phyloP scores from a whole-genome alignment of 164 flowering plant genomes.

The Tetrastigma voinierianum region DNA sequence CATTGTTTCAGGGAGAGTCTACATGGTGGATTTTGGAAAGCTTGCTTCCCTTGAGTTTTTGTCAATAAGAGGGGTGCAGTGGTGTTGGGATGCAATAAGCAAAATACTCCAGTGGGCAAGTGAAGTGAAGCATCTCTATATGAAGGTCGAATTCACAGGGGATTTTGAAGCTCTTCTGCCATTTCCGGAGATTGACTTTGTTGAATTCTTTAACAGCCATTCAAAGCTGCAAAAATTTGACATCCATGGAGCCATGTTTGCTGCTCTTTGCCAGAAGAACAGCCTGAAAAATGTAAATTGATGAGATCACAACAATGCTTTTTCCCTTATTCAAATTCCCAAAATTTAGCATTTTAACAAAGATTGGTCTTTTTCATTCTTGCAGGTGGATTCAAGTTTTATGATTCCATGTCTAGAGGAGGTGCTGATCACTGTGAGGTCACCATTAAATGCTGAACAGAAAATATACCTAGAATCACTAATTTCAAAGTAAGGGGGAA shows the following conservation, averaged over 20 bases:
- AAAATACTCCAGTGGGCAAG: constrained; percentile 65
- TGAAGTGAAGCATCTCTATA: constrained; percentile 72
- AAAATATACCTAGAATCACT: constrained; percentile 76
- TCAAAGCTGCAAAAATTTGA: constrained; percentile 69
- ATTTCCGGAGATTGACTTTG: constrained; percentile 84
- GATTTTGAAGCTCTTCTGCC: constrained; percentile 58
- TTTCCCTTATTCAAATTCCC: background rate
- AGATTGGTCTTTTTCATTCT: background rate
- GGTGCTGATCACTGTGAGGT: constrained; percentile 64
- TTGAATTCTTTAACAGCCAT: constrained; percentile 76
- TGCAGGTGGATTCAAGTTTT: constrained; percentile 67
- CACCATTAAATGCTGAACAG: constrained; percentile 89
- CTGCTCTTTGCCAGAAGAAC: constrained; percentile 85
- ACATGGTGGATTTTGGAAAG: constrained; percentile 68
- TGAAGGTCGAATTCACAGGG: constrained; percentile 93
- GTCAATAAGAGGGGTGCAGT: constrained; percentile 75
- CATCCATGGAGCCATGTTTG: constrained; percentile 96
- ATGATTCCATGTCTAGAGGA: constrained; percentile 71
- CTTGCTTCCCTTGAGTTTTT: constrained; percentile 62
- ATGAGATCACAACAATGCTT: background rate
- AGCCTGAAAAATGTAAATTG: constrained; percentile 72
- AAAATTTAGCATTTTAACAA: background rate
- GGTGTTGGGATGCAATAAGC: constrained; percentile 79
- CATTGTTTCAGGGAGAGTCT: constrained; percentile 56
- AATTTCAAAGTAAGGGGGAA: constrained; percentile 56